A percentile compares a stretch with the other conserved stretches of the same genome.
phyloP scores from a whole-genome alignment of 352 stramenopile species.

The Globisporangium yorkense region DNA sequence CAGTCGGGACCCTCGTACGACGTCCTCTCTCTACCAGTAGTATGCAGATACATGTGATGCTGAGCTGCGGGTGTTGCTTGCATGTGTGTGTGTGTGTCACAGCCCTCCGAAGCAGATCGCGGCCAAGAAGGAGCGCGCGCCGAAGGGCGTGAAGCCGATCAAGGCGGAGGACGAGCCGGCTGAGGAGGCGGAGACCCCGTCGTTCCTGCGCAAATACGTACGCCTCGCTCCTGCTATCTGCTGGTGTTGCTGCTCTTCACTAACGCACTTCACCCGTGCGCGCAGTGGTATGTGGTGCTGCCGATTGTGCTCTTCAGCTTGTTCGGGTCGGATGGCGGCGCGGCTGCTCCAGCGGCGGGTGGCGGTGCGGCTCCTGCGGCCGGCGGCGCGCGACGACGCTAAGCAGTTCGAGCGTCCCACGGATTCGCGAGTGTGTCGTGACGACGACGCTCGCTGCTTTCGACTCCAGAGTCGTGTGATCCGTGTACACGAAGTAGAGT shows the following conservation, averaged over 20 bases:
- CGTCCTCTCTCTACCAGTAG: neutral
- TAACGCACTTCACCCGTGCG: neutral
- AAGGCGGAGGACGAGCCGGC: slow-evolving; percentile 54
- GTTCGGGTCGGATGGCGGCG: slow-evolving; percentile 46
- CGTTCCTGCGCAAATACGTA: slow-evolving; percentile 84
- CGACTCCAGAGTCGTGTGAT: no score
- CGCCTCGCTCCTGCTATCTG: slow-evolving; percentile 13
- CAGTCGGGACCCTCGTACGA: slow-evolving; percentile 61
- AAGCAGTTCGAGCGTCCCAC: slow-evolving; percentile 5
- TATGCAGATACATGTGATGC: neutral
- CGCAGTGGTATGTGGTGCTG: slow-evolving; percentile 82
- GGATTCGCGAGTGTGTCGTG: no score
- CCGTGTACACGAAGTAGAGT: no score
- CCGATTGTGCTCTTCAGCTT: slow-evolving; percentile 74
- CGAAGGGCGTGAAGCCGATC: slow-evolving; percentile 68
- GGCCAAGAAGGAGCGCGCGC: slow-evolving; percentile 51
- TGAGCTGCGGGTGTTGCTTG: neutral
- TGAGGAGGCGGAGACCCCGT: slow-evolving; percentile 58
- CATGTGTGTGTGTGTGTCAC: neutral
- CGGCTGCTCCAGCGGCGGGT: slow-evolving; percentile 25
- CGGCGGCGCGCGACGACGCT: slow-evolving; percentile 31
- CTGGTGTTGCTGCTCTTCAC: slow-evolving; percentile 4
- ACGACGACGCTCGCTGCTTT: no score
- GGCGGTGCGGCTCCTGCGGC: slow-evolving; percentile 15
- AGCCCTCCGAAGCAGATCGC: slow-evolving; percentile 63